Evolutionary conservation across 495 filamentous ascomycete species (phyloP), one percentile per base, ranked within the genome.

Genomic region (Durotheca rogersii): DNA sequence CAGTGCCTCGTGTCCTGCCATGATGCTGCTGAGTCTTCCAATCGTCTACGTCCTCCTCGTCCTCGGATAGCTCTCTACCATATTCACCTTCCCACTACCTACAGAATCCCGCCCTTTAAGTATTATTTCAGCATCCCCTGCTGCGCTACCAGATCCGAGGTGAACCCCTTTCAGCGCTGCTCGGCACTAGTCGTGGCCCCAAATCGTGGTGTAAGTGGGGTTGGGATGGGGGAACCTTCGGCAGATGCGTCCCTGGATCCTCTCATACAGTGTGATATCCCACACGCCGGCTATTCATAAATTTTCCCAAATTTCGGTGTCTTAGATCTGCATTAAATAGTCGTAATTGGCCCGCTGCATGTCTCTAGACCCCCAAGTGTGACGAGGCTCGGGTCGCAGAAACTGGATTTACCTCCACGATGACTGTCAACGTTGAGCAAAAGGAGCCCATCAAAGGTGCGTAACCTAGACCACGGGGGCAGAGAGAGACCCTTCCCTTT

Each of bases 381-480:
- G 16, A 29, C 32, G 12, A 33, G 29, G n/a, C 31, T 45, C 35
- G 7, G 36, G 18, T 18, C n/a, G 23, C 23, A 4, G 23, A 4
- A 27, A 27, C n/a, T 25, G 35, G 15, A 38, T 7, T 3, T 40
- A 16, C 7, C 15, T 16, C n/a, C 19, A n/a, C 10, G 2, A 59
- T 59, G 56, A 50, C 56, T 1, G 20, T 20, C 23, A 43, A 59
- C 36, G 35, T 41, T 6, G 30, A 19, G 21, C 14, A 41, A 31
- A 57, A 58, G 30, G 25, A 51, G 31, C 58, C 58, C 11, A 62
- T 62, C 10, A 62, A 54, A 33, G 54, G 58, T 62, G 15, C 50
- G 53, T 51, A 2, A 27, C 25, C n/a, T 30, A 18, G 25, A 39
- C 3, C 9, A 17, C 7, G 18, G 2, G 10, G 5, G 12, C n/a